Evolutionary conservation across 176 grass and related monocot species (phyloP).

Genomic region (Thinopyrum elongatum): DNA sequence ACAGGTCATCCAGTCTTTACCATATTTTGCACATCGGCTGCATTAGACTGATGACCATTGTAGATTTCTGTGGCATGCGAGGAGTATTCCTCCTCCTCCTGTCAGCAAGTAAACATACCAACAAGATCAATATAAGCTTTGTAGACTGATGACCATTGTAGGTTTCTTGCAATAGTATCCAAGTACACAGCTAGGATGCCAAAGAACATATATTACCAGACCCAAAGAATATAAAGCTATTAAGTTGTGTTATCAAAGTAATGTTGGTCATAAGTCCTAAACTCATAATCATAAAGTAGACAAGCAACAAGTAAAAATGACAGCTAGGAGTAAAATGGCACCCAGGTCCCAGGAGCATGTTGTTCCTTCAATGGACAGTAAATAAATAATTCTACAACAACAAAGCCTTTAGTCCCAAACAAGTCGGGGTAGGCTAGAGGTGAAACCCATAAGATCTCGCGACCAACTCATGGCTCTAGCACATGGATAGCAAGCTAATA

Average conservation of each 20-base stretch:
- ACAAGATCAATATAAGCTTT: not conserved
- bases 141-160: too few relatives aligned
- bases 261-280: not conserved
- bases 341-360: not conserved
- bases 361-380: not conserved
- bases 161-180: not conserved
- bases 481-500: not conserved
- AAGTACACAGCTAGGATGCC: not conserved
- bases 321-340: not conserved
- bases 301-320: not conserved
- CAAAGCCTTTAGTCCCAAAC: too few relatives aligned
- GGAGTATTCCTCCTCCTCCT: constrained; percentile 39
- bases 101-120: constrained; percentile 12
- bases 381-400: not conserved
- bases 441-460: too few relatives aligned
- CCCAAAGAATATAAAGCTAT: not conserved
- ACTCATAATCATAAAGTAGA: not conserved
- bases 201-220: not conserved
- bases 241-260: not conserved
- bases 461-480: too few relatives aligned
- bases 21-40: constrained; percentile 32
- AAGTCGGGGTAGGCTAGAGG: too few relatives aligned
- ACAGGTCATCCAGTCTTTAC: not conserved
- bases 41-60: constrained; percentile 25
- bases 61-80: constrained; percentile 28